Base-by-base conservation (phyloP, 768 basidiomycete species). In the Trametes coccinea region DNA sequence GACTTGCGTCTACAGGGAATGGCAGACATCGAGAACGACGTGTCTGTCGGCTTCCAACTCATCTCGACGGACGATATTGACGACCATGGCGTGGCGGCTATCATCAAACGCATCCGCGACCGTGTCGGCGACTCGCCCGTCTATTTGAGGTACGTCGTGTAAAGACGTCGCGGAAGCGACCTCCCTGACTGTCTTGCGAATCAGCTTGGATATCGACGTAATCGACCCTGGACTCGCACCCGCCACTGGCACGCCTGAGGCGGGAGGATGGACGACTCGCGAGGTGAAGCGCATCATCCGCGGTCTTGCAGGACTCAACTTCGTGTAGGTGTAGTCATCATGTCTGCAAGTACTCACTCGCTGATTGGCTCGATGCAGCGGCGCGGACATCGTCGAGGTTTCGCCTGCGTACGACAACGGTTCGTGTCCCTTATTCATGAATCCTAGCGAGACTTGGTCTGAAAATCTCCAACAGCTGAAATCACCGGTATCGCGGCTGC, bases 61-160 rank as follows among this genome's bases (percentile, higher is more conserved):
- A 86, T 95, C 58, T 82, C 87, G 5, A 85, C 87, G 10, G 90
- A 92, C 63, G 93, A 94, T 62, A 87, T 95, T 53, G 93, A 95
- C 63, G 90, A 93, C 60, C 64, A 88, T 41, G 93, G 93, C 3
- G 78, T 91, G 30, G 69, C 80, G 4, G 85, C 85, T 54, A 88
- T 97, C 65, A 79, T 92, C 60, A 74, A 79, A 56, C 82, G 83
- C 58, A 93, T 96, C 61, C 84, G 87, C 67, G 72, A 78, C 37
- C 81, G 92, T 46, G 82, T 95, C 5, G 92, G 91, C 13, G 77
- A 84, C 67, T 82, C 78, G 34, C 92, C 93, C 0, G 89, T 91
- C 2, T 93, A 93, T 72, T 77, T 95, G 45, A 85, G 82, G 82
- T 80, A 11, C 13, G 62, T 40, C 29, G 13, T 9, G 44, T 10